These are phyloP conservation scores for Gossypium lobatum DNA, from an alignment of 441 rosid genomes.

Conservation along the genomic window DNA sequence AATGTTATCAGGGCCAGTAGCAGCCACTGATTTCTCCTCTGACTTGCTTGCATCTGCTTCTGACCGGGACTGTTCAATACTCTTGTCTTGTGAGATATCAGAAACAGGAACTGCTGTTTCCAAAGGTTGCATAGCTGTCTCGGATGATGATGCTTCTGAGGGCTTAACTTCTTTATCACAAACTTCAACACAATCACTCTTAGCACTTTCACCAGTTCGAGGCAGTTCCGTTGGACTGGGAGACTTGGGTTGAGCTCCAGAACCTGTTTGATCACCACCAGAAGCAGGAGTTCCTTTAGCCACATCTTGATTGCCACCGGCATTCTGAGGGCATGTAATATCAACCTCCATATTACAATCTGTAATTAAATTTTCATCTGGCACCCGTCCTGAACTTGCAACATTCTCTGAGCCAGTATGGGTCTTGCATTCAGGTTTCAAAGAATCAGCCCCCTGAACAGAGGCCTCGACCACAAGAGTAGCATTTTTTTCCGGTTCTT, in stretches of 20 bases:
- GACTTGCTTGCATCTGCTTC: slow-evolving; percentile 14
- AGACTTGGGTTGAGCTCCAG: background rate
- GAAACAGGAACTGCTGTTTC: slow-evolving; percentile 9
- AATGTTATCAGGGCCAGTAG: slow-evolving; percentile 14
- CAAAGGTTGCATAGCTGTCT: background rate
- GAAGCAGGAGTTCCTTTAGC: background rate
- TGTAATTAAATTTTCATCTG: background rate
- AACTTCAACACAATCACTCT: background rate
- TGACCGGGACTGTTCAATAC: slow-evolving; percentile 17
- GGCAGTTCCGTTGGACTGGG: background rate
- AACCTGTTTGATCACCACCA: background rate
- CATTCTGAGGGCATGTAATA: background rate
- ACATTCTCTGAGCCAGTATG: slow-evolving; percentile 12
- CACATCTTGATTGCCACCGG: background rate
- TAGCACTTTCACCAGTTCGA: background rate
- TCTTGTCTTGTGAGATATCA: slow-evolving; percentile 14
- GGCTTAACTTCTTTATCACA: background rate
- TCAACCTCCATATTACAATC: background rate
- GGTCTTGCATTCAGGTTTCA: slow-evolving; percentile 17
- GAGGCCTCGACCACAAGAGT: slow-evolving; percentile 16
- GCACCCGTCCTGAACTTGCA: slow-evolving; percentile 4
- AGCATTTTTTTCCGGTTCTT: background rate
- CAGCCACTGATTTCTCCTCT: slow-evolving; percentile 8
- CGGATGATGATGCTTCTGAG: background rate
- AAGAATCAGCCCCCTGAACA: slow-evolving; percentile 19